Conservation (phyloP, 2,329 filamentous ascomycete species). For the Claviceps humidiphila region DNA sequence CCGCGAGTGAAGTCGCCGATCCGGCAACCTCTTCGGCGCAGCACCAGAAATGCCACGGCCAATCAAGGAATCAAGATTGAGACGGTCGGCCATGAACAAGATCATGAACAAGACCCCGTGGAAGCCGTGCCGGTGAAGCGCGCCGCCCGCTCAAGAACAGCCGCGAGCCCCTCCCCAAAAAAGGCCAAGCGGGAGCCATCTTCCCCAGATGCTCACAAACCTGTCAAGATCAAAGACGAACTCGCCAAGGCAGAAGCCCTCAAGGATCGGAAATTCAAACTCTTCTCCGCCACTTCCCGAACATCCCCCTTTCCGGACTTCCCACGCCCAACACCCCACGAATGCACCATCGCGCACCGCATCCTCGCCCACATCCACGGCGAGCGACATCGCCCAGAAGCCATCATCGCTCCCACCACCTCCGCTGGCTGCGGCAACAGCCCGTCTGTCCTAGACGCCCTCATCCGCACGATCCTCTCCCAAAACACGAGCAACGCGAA, state of each 20-base stretch:
- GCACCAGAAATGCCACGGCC: slow-evolving; percentile 1
- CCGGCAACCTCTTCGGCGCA: slow-evolving; percentile 2
- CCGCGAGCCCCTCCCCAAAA: not conserved
- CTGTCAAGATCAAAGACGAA: not conserved
- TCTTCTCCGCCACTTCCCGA: slow-evolving; percentile 24
- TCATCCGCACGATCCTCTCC: slow-evolving; percentile 38
- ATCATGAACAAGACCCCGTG: too few relatives aligned
- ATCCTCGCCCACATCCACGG: slow-evolving; percentile 56
- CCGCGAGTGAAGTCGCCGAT: not conserved
- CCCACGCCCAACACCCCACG: slow-evolving; percentile 47
- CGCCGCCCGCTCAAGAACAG: slow-evolving; percentile 17
- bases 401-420: slow-evolving; percentile 46
- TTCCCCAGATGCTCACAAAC: not conserved
- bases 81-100: not conserved
- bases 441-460: slow-evolving; percentile 36
- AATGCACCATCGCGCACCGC: slow-evolving; percentile 54
- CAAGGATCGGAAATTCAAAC: slow-evolving; percentile 29
- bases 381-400: slow-evolving; percentile 44
- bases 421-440: slow-evolving; percentile 48
- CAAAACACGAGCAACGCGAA: slow-evolving; percentile 39
- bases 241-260: slow-evolving; percentile 14
- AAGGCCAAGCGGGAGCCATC: slow-evolving; percentile 4
- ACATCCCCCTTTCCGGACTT: slow-evolving; percentile 55
- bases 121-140: not conserved
- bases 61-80: not conserved